Base-by-base conservation (phyloP, 2,329 filamentous ascomycete species). In the Arthrobotrys megalospora region DNA sequence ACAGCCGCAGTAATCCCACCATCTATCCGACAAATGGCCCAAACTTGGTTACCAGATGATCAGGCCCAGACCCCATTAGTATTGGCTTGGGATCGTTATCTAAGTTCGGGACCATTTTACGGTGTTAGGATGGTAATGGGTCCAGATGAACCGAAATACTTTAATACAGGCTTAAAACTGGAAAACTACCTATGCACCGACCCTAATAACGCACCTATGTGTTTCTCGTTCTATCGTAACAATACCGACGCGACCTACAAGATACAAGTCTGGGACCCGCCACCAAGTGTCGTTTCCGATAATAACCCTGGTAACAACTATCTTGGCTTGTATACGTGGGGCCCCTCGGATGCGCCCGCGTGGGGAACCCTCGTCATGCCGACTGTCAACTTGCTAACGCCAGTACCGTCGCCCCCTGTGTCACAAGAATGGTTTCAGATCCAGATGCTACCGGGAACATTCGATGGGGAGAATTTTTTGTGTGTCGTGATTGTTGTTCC, bases 381-480 rank as follows among this genome's bases (percentile, higher is more conserved):
- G 47, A 24, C 21, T 6, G 11, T 21, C 47, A 52, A 52, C 16
- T 2, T 21, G 19, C 14, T 24, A n/a, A 21, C 47, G 21, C 11
- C 47, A 52, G 5, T 24, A 19, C 45, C 45, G 16, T 48, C 45
- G 14, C 16, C 16, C 16, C 16, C 47, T 10, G 11, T 52, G 16
- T 21, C 47, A n/a, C 47, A 24, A 52, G 47, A 19, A n/a, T 52
- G 47, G 47, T 52, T 52, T 52, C 14, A 52, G 47, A 52, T 52
- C 19, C 4, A 28, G 19, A 52, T 52, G 47, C 21, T 52, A 52
- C 47, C 47, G 12, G 47, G 47, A 52, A 52, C 47, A 52, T 52
- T 52, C 47, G 47, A 52, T 52, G 47, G 47, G 47, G 19, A 52
- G 2, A 11, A 6, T 10, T 52, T 52, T 24, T 52, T 52, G n/a